Evolutionary conservation across 106 monocot genomes (phyloP).

Genomic region (Phalaenopsis aphrodite): DNA sequence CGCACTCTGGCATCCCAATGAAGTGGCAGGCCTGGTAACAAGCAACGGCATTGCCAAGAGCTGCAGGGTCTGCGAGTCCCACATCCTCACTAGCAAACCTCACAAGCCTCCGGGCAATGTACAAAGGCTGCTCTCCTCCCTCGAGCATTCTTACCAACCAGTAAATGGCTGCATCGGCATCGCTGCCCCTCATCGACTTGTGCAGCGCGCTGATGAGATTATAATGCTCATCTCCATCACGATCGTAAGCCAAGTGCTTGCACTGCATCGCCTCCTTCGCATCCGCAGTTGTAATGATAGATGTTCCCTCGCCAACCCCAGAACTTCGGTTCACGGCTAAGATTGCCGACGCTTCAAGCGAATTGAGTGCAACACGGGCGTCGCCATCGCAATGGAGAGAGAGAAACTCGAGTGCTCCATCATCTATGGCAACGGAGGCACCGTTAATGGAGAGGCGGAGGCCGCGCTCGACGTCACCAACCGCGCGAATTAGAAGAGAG

Average conservation of each 20-base stretch:
- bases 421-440: constrained; percentile 14
- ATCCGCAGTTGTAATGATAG: constrained; percentile 25
- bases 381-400: constrained; percentile 70
- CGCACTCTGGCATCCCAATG: constrained; percentile 74
- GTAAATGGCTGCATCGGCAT: constrained; percentile 65
- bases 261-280: constrained; percentile 66
- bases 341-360: constrained; percentile 47
- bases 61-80: constrained; percentile 61
- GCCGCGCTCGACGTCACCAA: constrained; percentile 40
- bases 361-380: constrained; percentile 71
- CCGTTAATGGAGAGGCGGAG: constrained; percentile 17
- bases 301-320: neutral
- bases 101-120: constrained; percentile 71
- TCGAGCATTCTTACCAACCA: constrained; percentile 85
- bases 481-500: constrained; percentile 26
- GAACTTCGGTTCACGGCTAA: constrained; percentile 14
- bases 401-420: constrained; percentile 49
- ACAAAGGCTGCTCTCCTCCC: constrained; percentile 76
- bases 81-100: constrained; percentile 81
- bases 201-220: constrained; percentile 84
- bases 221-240: constrained; percentile 82
- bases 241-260: constrained; percentile 76
- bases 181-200: constrained; percentile 77
- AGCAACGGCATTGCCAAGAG: constrained; percentile 51
- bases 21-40: constrained; percentile 91